Evolutionary conservation across 345 rosid genomes (phyloP), one percentile per base, ranked within the genome.

Genomic region (Crucihimalaya himalaica): DNA sequence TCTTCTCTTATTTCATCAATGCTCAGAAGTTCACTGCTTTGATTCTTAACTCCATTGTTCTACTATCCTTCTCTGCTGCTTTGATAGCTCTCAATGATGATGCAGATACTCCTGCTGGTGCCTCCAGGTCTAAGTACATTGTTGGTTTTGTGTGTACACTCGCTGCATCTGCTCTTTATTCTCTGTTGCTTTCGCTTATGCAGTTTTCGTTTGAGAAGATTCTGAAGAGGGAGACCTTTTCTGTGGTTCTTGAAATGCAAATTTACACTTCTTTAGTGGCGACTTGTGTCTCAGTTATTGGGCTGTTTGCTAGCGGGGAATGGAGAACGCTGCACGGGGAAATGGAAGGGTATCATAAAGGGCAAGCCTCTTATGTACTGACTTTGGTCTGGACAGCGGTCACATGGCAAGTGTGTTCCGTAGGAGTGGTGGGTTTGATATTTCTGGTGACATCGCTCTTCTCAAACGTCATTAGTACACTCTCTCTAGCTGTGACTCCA

Each of bases 1-100:
- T 91, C 40, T 89, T 91, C 77, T 89, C 98, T 2, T 88, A 77
- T 79, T 88, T 89, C 84, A 77, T 94, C 71, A 94, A 94, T 71
- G 83, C 90, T 1, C 96, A 94, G 84, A 94, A 89, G 78, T 85
- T 91, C 82, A 94, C 98, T 40, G 66, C 82, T 56, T 72, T 88
- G 19, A 88, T 94, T 18, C 77, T 91, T 19, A 91, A 87, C 78
- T 89, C 97, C 0, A 89, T 91, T 48, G 85, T 84, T 28, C 56
- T 89, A 77, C 89, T 94, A 25, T 81, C 98, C 2, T 83, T 94
- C 32, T 88, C 96, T 0, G 87, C 97, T 43, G 81, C 89, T 53
- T 90, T 94, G 53, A 82, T 91, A 10, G 91, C 88, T 0, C 82
- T 89, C 43, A 80, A 89, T 62, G 97, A 83, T 25, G 91, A 84